Base-by-base conservation (phyloP, 2,329 filamentous ascomycete species). In the Paecilomyces sp. region DNA sequence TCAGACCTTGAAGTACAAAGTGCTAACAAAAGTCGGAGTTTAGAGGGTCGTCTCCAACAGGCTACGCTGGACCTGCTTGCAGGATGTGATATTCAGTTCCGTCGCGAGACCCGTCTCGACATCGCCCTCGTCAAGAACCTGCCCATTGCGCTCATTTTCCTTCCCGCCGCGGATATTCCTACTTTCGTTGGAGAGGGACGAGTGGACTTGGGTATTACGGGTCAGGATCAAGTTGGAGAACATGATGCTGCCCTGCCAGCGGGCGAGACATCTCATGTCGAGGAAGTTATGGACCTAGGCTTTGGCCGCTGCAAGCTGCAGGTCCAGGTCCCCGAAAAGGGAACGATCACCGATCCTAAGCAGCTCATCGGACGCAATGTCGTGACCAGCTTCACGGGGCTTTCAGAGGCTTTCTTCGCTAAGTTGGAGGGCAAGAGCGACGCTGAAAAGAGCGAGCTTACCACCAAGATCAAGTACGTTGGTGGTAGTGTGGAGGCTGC, bases 71-170 rank as follows among this genome's bases (percentile, higher is more conserved):
- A 97, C 74, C 87, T 99, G 57, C 89, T 99, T 58, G 84, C 92
- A 71, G 94, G 94, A 65, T 91, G 90, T 69, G 94, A 99, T 75
- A 93, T 99, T 69, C 92, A 99, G 76, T 99, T 99, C 81, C 88
- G 90, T 74, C 88, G 94, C 71, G 92, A 97, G 81, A 92, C 89
- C 74, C 89, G 94, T 61, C 90, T 97, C 69, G 94, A 99, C 75
- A 97, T 99, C 71, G 94, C 94, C 15, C 88, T 99, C 28, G 94
- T 97, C 72, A 96, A 97, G 82, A 99, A 99, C 79, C 86, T 94
- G 30, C 91, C 90, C 36, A 91, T 99, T 68, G 94, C 94, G 15
- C 89, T 99, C 62, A 88, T 99, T 72, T 99, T 99, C 81, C 89
- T 99, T 28, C 94, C 94, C 31, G 94, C 93, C 41, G 92, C 92